These are phyloP conservation scores for Cercophora scortea DNA, from an alignment of 495 filamentous ascomycete genomes.

Conservation along the genomic window DNA sequence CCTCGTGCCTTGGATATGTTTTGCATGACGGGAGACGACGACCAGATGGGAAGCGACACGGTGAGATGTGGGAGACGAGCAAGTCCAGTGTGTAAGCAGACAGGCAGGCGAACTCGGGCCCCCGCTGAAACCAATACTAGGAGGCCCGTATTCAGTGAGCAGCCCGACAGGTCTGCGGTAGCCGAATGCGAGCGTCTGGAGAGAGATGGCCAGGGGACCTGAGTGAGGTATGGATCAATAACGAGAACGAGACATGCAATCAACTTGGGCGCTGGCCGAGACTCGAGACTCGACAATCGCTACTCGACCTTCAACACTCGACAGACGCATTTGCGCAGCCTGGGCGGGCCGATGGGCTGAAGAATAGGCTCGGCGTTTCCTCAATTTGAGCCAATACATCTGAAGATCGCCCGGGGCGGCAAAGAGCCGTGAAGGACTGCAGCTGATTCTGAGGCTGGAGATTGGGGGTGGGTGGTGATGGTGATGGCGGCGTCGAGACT, in stretches of 20 bases:
- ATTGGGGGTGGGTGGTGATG: too few species aligned
- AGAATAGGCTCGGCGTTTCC: too few species aligned
- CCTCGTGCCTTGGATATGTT: conserved; percentile 3
- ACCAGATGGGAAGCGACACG: neutral
- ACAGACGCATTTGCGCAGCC: too few species aligned
- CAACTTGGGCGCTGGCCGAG: neutral
- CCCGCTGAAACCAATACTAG: conserved; percentile 13
- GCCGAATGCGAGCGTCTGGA: neutral
- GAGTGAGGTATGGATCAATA: neutral
- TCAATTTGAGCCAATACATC: too few species aligned
- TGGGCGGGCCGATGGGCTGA: too few species aligned
- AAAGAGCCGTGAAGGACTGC: too few species aligned
- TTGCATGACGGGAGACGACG: conserved; percentile 1
- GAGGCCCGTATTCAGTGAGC: neutral
- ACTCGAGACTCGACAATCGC: too few species aligned
- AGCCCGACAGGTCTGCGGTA: neutral
- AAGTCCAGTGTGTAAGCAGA: too few species aligned
- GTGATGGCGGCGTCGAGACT: too few species aligned
- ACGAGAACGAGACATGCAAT: conserved; percentile 3
- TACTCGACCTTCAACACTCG: too few species aligned
- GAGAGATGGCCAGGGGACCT: neutral
- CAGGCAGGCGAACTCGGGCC: conserved; percentile 1
- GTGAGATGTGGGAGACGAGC: neutral
- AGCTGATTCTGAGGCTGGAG: too few species aligned
- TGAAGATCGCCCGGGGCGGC: too few species aligned